These are phyloP conservation scores for Podila clonocystis DNA, from an alignment of 192 early-diverging fungal species.

Conservation along the genomic window DNA sequence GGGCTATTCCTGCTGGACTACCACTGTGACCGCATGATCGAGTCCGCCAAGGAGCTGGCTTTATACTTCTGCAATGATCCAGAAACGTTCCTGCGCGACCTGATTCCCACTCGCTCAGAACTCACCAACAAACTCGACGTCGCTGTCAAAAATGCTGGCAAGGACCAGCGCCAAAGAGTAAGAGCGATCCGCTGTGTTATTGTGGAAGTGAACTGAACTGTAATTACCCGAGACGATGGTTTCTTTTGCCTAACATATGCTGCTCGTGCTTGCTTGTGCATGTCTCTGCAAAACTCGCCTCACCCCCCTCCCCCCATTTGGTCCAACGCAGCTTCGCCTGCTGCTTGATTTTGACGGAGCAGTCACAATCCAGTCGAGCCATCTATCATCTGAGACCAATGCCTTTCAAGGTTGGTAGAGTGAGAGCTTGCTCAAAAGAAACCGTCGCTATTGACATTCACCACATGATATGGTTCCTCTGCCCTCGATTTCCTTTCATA, in stretches of 20 bases:
- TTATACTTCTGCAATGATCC: conserved; percentile 14
- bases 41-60: conserved; percentile 33
- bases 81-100: conserved; percentile 26
- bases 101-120: conserved; percentile 42
- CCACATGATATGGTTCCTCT: neutral
- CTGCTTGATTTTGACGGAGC: conserved; percentile 46
- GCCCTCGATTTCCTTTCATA: neutral
- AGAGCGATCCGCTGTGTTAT: neutral
- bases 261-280: neutral
- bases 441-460: neutral
- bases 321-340: conserved; percentile 20
- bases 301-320: neutral
- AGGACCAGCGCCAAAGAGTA: conserved; percentile 31
- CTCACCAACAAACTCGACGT: conserved; percentile 26
- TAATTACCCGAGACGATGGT: neutral
- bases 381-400: conserved; percentile 34
- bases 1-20: conserved; percentile 42
- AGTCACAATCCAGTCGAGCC: conserved; percentile 38
- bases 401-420: conserved; percentile 11
- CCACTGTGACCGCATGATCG: conserved; percentile 45
- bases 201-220: neutral
- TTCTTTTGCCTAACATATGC: too few species aligned
- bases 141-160: conserved; percentile 35
- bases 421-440: too few species aligned
- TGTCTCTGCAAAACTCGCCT: neutral